Evolutionary conservation across 768 basidiomycete species (phyloP).

Genomic region (Boletus barrowsii): DNA sequence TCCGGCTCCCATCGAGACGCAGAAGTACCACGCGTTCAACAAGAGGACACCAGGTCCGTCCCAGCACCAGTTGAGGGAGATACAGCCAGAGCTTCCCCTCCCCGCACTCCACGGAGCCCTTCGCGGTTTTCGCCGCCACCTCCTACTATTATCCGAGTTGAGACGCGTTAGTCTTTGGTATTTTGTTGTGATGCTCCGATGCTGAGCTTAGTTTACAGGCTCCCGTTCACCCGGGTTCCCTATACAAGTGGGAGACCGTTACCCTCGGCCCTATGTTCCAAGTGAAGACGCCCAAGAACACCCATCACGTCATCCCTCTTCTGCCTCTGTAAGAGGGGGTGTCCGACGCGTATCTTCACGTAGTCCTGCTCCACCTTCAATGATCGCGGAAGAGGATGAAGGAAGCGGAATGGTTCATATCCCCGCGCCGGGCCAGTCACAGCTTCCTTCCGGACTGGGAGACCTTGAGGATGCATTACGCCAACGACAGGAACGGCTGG

Average conservation of each 20-base stretch:
- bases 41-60: conserved; percentile 7
- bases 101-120: conserved; percentile 1
- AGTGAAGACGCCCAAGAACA: conserved; percentile 4
- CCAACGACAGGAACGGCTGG: conserved; percentile 51
- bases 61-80: conserved; percentile 16
- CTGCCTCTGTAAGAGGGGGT: conserved; percentile 1
- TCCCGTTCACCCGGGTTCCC: conserved; percentile 6
- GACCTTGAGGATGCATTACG: conserved; percentile 45
- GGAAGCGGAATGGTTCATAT: conserved; percentile 28
- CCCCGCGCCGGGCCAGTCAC: conserved; percentile 18
- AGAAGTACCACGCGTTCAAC: conserved; percentile 9
- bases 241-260: conserved; percentile 9
- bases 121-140: conserved; percentile 17
- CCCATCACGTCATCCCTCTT: conserved; percentile 11
- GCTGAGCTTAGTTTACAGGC: conserved; percentile 17
- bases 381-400: conserved; percentile 18
- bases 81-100: not conserved
- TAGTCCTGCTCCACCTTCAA: conserved; percentile 8
- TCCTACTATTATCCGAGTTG: conserved; percentile 32
- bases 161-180: conserved; percentile 16
- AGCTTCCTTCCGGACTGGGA: conserved; percentile 22
- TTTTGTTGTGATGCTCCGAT: not conserved
- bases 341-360: conserved; percentile 20
- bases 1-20: conserved; percentile 4
- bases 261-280: conserved; percentile 1